These are phyloP conservation scores for Solanum hybrid DNA, from an alignment of 305 asterid species.

Conservation along the genomic window DNA sequence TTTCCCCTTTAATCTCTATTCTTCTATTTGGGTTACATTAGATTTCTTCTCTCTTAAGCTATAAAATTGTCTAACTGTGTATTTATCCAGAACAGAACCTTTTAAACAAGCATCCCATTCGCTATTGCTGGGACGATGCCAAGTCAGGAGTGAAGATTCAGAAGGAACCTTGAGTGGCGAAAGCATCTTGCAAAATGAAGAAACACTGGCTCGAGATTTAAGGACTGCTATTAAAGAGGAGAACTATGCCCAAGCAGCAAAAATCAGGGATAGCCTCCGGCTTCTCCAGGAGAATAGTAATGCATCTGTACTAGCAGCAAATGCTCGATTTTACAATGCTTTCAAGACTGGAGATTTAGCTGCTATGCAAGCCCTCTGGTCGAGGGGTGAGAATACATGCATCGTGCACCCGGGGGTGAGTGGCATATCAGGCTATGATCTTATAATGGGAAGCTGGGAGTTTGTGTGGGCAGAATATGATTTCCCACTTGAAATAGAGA, in stretches of 20 bases:
- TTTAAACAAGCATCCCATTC: constrained; percentile 36
- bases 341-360: constrained; percentile 78
- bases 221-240: constrained; percentile 68
- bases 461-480: constrained; percentile 96
- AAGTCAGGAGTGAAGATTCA: constrained; percentile 64
- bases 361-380: constrained; percentile 80
- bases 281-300: constrained; percentile 84
- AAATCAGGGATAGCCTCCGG: constrained; percentile 76
- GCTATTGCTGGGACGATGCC: constrained; percentile 26
- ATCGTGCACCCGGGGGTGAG: constrained; percentile 96
- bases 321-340: constrained; percentile 67
- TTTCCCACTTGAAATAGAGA: constrained; percentile 76
- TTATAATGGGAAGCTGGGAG: constrained; percentile 98
- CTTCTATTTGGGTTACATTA: no score
- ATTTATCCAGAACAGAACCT: constrained; percentile 48
- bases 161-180: constrained; percentile 73
- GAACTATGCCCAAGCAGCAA: constrained; percentile 79
- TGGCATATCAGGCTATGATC: constrained; percentile 88
- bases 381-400: constrained; percentile 68
- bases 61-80: constrained; percentile 17
- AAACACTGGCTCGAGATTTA: constrained; percentile 58
- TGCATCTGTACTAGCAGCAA: constrained; percentile 76
- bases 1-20: no score
- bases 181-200: constrained; percentile 61
- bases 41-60: neutral